Evolutionary conservation across 768 basidiomycete genomes (phyloP).

Genomic region (Naematelia encephala): DNA sequence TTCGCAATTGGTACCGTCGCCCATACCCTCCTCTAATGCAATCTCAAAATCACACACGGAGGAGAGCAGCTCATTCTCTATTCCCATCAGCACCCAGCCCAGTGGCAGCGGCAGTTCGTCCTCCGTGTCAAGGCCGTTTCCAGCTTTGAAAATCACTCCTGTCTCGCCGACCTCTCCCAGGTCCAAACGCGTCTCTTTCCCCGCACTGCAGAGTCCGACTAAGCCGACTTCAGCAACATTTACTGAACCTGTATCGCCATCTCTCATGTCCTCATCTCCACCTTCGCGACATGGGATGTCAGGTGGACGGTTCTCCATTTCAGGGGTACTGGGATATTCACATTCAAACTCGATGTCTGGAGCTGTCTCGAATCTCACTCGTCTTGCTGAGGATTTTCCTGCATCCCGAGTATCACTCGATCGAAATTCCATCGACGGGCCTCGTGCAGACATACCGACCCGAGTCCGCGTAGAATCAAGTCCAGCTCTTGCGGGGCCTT

Average conservation of each 20-base stretch:
- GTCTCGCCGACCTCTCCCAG: conserved; percentile 21
- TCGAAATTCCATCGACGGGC: neutral
- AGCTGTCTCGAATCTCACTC: conserved; percentile 27
- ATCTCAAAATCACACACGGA: neutral
- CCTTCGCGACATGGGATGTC: conserved; percentile 23
- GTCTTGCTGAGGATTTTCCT: conserved; percentile 31
- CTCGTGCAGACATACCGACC: neutral
- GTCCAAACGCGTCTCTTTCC: conserved; percentile 23
- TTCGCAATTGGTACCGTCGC: conserved; percentile 2
- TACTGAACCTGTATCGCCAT: conserved; percentile 30
- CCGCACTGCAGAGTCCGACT: conserved; percentile 33
- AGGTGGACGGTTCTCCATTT: conserved; percentile 42
- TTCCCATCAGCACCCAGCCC: neutral
- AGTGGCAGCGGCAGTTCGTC: too few relatives aligned
- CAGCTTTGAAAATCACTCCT: conserved; percentile 23
- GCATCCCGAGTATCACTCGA: neutral
- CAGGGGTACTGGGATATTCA: conserved; percentile 33
- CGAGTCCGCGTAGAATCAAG: conserved; percentile 9
- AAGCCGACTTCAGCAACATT: conserved; percentile 30
- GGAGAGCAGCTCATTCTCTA: neutral
- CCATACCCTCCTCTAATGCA: neutral
- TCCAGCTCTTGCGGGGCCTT: neutral
- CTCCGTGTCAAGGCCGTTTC: conserved; percentile 5
- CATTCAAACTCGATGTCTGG: conserved; percentile 23
- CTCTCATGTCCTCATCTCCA: conserved; percentile 27